Evolutionary conservation across 1,284 basidiomycete genomes (phyloP), one percentile per base, ranked within the genome.

Genomic region (Leccinum colubrinum): DNA sequence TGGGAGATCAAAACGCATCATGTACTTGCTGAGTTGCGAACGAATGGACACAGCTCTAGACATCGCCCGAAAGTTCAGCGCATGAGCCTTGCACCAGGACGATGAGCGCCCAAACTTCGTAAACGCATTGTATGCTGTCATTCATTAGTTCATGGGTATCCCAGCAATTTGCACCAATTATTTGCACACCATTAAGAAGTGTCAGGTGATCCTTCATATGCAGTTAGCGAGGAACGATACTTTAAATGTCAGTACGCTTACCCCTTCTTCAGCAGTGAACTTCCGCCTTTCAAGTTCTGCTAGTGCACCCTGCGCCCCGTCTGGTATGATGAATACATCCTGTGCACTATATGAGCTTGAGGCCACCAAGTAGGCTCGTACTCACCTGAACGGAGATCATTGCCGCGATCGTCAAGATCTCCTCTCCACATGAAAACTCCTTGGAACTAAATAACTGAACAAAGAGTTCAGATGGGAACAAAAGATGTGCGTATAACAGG

Each of bases 221-320:
- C 20, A 50, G 53, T 73, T 53, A 61, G 65, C 20, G 41, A 64
- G 22, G 50, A 9, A 8, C 15, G 27, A 9, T 7, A 37, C 15
- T 15, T 35, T 4, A 1, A 25, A 30, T 27, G 14, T 55, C 12
- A 2, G 3, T 0, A 55, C n/a, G 74, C 83, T 71, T 63, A 93
- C 93, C 66, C 97, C 97, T 85, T 99, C 96, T 76, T 97, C 94
- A 0, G 95, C 95, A 0, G 94, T 97, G 70, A 99, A 99, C 71
- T 97, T 97, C 59, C 97, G 81, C 56, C 94, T 82, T 74, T 97
- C 94, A 8, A 99, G 78, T 75, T 97, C 94, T 8, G 91, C 94
- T 58, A 95, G 74, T 0, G 93, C 91, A 6, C 90, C 93, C 14
- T 86, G 83, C n/a, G 86, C 85, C 6, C 94, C 94, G 15, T 95